Evolutionary conservation across 2,329 filamentous ascomycete species (phyloP).

Genomic region (Trematosphaeria pertusa): DNA sequence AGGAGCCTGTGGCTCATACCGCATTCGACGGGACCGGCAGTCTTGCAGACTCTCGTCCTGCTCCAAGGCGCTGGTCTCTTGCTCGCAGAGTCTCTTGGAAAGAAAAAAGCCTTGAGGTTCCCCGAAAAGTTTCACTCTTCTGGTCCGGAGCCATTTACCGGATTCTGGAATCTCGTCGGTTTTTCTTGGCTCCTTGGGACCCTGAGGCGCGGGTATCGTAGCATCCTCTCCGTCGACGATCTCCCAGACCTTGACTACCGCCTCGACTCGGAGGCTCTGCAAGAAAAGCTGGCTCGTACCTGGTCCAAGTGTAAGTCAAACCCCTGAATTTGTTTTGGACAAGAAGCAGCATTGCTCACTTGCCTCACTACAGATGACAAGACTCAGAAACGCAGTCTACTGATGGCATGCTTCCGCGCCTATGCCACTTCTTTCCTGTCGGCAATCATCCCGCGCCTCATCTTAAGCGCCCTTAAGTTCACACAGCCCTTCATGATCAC

Average conservation of each 20-base stretch:
- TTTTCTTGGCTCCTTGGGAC: conserved; percentile 13
- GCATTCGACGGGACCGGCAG: conserved; percentile 12
- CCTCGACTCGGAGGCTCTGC: conserved; percentile 8
- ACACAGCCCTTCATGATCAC: conserved; percentile 18
- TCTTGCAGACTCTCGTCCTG: conserved; percentile 12
- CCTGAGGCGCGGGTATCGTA: conserved; percentile 8
- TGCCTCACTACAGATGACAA: conserved; percentile 11
- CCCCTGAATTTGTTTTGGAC: conserved; percentile 4
- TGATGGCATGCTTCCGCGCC: conserved; percentile 14
- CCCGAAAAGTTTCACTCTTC: conserved; percentile 14
- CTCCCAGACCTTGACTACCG: conserved; percentile 13
- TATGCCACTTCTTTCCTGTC: conserved; percentile 13
- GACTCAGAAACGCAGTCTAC: conserved; percentile 14
- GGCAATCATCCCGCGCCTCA: conserved; percentile 15
- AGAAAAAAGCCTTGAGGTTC: conserved; percentile 10
- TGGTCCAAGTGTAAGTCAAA: conserved; percentile 13
- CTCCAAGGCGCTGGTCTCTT: conserved; percentile 7
- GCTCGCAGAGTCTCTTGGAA: conserved; percentile 12
- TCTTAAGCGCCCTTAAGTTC: conserved; percentile 12
- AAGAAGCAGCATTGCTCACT: conserved; percentile 8
- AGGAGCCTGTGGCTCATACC: conserved; percentile 16
- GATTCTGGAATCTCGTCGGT: conserved; percentile 13
- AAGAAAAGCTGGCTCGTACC: conserved; percentile 8
- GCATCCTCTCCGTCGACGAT: conserved; percentile 12
- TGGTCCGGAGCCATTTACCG: conserved; percentile 14